Percentiles rank a stretch among this genome's conserved stretches.
These are phyloP conservation scores for Pecoramyces ruminantium DNA, from an alignment of 192 early-diverging fungal genomes.

Conservation along the genomic window DNA sequence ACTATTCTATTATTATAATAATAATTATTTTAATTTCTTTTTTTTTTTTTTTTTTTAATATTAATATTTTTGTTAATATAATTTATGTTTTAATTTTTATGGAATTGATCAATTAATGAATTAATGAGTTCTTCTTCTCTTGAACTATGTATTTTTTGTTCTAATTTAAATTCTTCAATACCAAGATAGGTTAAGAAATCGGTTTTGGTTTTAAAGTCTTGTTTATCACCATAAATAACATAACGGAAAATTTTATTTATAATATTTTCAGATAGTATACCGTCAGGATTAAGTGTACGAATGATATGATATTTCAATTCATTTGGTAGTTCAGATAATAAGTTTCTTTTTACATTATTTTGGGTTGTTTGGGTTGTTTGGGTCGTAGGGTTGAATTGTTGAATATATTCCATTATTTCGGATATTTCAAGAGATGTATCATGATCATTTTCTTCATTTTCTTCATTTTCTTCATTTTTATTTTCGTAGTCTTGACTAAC, in stretches of 20 bases:
- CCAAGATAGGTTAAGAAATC: not conserved
- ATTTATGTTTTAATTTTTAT: no score
- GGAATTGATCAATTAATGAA: not conserved
- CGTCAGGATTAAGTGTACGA: not conserved
- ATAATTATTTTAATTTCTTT: no score
- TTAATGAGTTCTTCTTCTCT: not conserved
- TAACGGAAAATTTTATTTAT: not conserved
- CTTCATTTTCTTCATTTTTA: no score
- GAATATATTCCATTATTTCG: not conserved
- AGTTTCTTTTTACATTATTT: not conserved
- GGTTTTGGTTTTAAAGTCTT: not conserved
- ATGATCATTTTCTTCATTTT: not conserved
- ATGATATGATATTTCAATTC: not conserved
- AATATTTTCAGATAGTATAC: not conserved
- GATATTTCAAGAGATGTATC: not conserved
- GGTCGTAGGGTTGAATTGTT: not conserved
- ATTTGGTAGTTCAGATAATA: not conserved
- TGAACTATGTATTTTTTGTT: not conserved
- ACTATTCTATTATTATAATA: no score
- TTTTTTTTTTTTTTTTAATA: no score
- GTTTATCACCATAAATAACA: not conserved
- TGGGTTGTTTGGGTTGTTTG: no score
- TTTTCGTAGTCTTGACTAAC: no score
- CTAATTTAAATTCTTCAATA: not conserved
- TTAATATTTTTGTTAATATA: no score